Base-by-base conservation (phyloP, 371 early-diverging fungal genomes). In the Mucor indicus region DNA sequence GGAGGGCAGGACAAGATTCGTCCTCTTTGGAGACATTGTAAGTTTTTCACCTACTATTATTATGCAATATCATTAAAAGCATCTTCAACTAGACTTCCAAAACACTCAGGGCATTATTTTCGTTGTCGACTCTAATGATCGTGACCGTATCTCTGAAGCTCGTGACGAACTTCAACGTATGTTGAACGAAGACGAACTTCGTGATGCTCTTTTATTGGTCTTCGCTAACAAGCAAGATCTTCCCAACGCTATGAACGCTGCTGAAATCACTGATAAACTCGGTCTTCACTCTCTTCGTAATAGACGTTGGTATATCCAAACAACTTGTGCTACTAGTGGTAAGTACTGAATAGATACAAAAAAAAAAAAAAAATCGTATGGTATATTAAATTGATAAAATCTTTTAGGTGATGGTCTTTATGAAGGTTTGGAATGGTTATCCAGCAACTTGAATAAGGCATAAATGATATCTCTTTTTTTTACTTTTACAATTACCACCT, bases 211-310 rank as follows among this genome's bases (percentile, higher is more conserved):
- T 41, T 74, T 97, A 68, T 75, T 95, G 49, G 96, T 98, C 39
- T 86, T 95, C 72, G 97, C 97, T 41, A 95, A 96, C 77, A 96
- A 98, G 77, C 96, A 93, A 79, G 98, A 98, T 78, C 82, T 95
- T 81, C 83, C 82, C 19, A 93, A 94, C 19, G 95, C 96, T 40
- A 91, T 96, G 95, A 83, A 86, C 36, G 81, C 90, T 27, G 91
- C 95, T 29, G 94, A 98, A 66, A 91, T 98, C 38, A 87, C 93
- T n/a, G 93, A 95, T 52, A 83, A 83, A 22, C 71, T 98, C 35
- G 93, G 92, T 22, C 73, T 98, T 59, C 85, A 87, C 42, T 79
- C 84, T 15, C 71, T 98, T 58, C 87, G 87, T 73, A 88, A 89
- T 69, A 75, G 98, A 58, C 90, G 87, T 60, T 98, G 96, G 96